phyloP scores from a whole-genome alignment of 2,329 filamentous ascomycete species.

The Coniochaeta prunicola region DNA sequence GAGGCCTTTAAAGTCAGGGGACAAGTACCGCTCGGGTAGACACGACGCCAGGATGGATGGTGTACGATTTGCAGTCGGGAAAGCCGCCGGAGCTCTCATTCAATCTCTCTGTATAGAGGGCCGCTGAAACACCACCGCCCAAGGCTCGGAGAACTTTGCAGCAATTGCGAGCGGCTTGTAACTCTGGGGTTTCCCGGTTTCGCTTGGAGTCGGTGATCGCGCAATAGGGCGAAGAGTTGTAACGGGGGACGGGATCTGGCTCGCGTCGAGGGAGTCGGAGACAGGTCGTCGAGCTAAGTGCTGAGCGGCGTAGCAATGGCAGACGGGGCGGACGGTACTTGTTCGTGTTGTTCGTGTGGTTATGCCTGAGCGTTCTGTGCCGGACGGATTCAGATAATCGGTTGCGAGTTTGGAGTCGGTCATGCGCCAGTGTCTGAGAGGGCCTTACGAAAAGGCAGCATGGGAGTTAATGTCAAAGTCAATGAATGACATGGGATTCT shows the following conservation, averaged over 20 bases:
- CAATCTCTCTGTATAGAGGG: neutral
- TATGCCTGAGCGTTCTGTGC: neutral
- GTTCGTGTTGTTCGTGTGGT: neutral
- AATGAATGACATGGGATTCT: conserved; percentile 2
- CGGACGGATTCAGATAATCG: neutral
- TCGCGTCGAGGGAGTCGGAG: neutral
- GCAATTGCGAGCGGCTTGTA: neutral
- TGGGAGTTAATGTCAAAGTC: neutral
- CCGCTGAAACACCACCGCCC: neutral
- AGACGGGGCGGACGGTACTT: no score
- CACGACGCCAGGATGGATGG: neutral
- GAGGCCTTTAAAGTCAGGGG: neutral
- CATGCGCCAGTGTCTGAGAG: neutral
- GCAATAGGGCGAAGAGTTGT: neutral
- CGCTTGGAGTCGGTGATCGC: neutral
- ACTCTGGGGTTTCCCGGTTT: neutral
- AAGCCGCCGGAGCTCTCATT: neutral
- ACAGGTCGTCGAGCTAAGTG: no score
- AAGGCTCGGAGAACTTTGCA: neutral
- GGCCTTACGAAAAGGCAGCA: neutral
- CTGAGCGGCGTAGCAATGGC: no score
- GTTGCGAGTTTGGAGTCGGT: neutral
- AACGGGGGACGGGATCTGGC: neutral
- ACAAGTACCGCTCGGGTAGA: neutral
- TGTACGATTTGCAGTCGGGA: neutral